Conservation (phyloP, 768 basidiomycete genomes). For the Phanerodontia chrysosporium region DNA sequence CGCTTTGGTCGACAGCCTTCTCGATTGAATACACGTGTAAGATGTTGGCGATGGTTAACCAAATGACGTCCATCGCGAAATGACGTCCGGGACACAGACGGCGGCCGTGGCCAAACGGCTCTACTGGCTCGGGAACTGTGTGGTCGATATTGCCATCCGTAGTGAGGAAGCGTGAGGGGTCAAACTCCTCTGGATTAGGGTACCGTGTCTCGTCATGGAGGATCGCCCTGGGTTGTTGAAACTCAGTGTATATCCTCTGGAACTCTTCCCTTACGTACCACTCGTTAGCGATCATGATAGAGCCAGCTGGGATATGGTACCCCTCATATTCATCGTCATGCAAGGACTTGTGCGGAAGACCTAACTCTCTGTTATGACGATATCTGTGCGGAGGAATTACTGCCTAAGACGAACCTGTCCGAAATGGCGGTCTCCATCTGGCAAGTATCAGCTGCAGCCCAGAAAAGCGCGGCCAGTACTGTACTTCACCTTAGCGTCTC, state of each 20-base stretch:
- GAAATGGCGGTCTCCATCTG: constrained; percentile 19
- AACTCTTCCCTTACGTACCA: not conserved
- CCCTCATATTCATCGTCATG: not conserved
- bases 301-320: constrained; percentile 2
- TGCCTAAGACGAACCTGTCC: constrained; percentile 17
- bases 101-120: constrained; percentile 2
- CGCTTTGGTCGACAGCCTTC: not conserved
- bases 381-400: constrained; percentile 22
- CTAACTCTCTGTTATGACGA: not conserved
- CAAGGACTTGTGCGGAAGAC: not conserved
- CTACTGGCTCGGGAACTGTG: not conserved
- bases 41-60: constrained; percentile 12
- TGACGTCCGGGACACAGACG: constrained; percentile 15
- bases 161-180: not conserved
- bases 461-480: too few species aligned
- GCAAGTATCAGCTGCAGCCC: not conserved
- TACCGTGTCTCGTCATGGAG: constrained; percentile 2
- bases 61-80: constrained; percentile 9
- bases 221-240: not conserved
- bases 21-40: constrained; percentile 12
- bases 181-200: constrained; percentile 2
- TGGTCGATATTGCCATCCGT: not conserved
- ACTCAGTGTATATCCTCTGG: not conserved
- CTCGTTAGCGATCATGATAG: not conserved
- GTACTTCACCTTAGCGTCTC: not conserved